Base-by-base conservation (phyloP, 2,329 filamentous ascomycete genomes). In the Didymosphaeria variabile region DNA sequence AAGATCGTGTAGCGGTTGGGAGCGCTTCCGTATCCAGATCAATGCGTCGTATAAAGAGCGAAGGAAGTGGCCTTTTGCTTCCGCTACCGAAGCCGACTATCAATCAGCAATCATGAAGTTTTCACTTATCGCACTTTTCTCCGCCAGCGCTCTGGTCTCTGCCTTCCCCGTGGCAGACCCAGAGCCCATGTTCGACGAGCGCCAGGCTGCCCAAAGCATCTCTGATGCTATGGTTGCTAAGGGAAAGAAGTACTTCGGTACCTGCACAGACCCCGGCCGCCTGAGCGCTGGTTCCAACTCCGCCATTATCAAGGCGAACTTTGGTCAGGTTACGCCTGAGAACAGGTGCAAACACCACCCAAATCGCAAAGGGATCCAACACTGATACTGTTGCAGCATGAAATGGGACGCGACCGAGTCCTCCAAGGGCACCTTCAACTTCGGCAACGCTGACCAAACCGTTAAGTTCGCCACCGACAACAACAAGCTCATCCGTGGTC, bases 161-260 rank as follows among this genome's bases (percentile, higher is more conserved):
- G 74, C 75, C 54, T 60, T 68, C 36, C 75, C 74, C 9, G 62
- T 72, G 47, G 64, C 72, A 47, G 72, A 76, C 53, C 70, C 74
- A 49, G 72, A 75, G 63, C 60, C 64, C 17, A 17, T 70, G 2
- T 65, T 77, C 34, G 66, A 68, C 44, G 63, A 67, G 42, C 75
- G 75, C 49, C 74, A 77, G 61, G 74, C 74, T 40, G 66, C 74
- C 3, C 66, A 77, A 62, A 88, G 85, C 78, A 82, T 90, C 67
- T 80, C 89, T 73, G 76, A 76, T 57, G 80, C 85, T 26, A 86
- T 90, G 77, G 84, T 86, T 70, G 83, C 84, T 57, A 86, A 87
- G 74, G 88, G 88, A 65, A 91, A 89, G 80, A 82, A 85, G 67
- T 91, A 91, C 79, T 89, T 85, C 58, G 90, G 89, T 67, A 85